Conservation (phyloP, 495 filamentous ascomycete genomes). For the Astrocystis sublimbata region DNA sequence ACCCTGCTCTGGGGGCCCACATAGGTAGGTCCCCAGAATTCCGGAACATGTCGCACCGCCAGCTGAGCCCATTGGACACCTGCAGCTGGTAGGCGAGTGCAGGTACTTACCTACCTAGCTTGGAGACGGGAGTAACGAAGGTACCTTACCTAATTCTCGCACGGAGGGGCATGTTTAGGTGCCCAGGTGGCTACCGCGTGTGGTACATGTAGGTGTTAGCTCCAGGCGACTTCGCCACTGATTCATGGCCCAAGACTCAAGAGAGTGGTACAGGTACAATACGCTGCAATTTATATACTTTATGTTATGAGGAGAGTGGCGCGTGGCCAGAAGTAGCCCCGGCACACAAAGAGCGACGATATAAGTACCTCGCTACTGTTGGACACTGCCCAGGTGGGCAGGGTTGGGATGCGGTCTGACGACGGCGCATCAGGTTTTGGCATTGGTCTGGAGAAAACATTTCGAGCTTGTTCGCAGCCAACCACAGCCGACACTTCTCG, state of each 20-base stretch:
- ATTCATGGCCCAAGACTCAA: too few relatives aligned
- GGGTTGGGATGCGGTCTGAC: slow-evolving; percentile 9
- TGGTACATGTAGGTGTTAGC: too few relatives aligned
- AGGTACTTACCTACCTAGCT: not conserved
- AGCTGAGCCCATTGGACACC: slow-evolving; percentile 11
- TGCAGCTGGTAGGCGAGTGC: not conserved
- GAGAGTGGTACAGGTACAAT: too few relatives aligned
- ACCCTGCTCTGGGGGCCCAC: not conserved
- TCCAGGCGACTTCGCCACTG: too few relatives aligned
- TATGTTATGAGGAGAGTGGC: too few relatives aligned
- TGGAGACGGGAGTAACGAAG: not conserved
- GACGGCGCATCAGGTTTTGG: slow-evolving; percentile 17
- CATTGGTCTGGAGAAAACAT: slow-evolving; percentile 18
- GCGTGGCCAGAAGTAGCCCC: slow-evolving; percentile 1
- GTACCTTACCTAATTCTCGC: too few relatives aligned
- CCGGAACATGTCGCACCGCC: slow-evolving; percentile 23
- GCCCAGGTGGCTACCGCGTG: too few relatives aligned
- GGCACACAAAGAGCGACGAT: not conserved
- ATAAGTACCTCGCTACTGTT: too few relatives aligned
- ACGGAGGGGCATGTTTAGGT: too few relatives aligned
- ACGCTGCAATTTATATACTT: too few relatives aligned
- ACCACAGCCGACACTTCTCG: slow-evolving; percentile 9
- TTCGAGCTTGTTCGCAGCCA: slow-evolving; percentile 19
- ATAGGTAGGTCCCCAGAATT: slow-evolving; percentile 18
- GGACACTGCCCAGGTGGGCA: slow-evolving; percentile 6